phyloP scores from a whole-genome alignment of 305 asterid species.

The Rubia tinctorum region DNA sequence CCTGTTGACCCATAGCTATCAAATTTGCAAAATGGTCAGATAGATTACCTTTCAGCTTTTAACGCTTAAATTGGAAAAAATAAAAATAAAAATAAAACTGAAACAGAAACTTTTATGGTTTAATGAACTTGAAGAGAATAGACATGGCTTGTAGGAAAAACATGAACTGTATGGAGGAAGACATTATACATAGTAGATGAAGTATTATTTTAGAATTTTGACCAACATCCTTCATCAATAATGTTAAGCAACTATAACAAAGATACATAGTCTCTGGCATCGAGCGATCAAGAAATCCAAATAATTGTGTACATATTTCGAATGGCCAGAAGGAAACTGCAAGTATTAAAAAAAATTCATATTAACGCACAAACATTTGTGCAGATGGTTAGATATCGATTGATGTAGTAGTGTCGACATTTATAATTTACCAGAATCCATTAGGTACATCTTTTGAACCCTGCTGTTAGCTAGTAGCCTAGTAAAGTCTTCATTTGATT shows the following conservation, averaged over 20 bases:
- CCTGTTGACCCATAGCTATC: conserved; percentile 38
- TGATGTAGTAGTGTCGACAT: not conserved
- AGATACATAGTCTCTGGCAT: not conserved
- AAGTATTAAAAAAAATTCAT: too few species aligned
- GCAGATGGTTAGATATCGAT: not conserved
- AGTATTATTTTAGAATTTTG: too few species aligned
- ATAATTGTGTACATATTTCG: not conserved
- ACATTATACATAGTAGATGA: not conserved
- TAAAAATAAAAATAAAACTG: not conserved
- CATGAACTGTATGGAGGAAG: not conserved
- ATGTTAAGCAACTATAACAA: not conserved
- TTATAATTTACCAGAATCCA: too few species aligned
- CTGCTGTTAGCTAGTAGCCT: not conserved
- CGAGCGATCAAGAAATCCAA: not conserved
- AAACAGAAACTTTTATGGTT: not conserved
- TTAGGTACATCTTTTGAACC: not conserved
- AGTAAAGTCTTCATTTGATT: not conserved
- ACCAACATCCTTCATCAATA: not conserved
- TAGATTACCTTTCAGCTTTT: not conserved
- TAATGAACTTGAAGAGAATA: not conserved
- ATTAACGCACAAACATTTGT: not conserved
- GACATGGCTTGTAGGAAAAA: not conserved
- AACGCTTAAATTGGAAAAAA: not conserved
- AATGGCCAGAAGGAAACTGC: not conserved
- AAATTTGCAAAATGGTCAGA: conserved; percentile 6